Conservation (phyloP, 1,284 basidiomycete species). For the Sphagnurus paluster region DNA sequence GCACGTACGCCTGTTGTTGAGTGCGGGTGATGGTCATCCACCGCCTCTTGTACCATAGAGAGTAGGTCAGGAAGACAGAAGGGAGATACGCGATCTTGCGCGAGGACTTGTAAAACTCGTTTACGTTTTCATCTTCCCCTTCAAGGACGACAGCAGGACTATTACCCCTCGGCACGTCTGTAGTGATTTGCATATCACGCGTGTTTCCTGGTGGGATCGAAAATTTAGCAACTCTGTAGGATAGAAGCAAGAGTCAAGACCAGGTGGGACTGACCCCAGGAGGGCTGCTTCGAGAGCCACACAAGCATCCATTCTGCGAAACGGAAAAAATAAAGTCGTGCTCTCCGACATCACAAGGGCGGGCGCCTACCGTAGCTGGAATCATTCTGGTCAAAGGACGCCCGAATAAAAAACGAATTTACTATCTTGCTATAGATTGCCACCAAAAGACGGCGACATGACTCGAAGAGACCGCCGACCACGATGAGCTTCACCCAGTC, state of each 20-base stretch:
- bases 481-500: slow-evolving; percentile 67
- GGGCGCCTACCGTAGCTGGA: slow-evolving; percentile 49
- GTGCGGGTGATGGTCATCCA: slow-evolving; percentile 47
- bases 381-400: slow-evolving; percentile 60
- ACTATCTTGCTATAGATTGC: slow-evolving; percentile 44
- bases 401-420: slow-evolving; percentile 62
- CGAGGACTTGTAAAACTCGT: slow-evolving; percentile 22
- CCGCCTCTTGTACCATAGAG: slow-evolving; percentile 49
- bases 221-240: no score
- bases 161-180: slow-evolving; percentile 37
- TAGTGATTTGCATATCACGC: slow-evolving; percentile 53
- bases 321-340: neutral
- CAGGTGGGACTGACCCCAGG: slow-evolving; percentile 36
- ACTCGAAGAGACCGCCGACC: slow-evolving; percentile 62
- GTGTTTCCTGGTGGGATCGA: slow-evolving; percentile 37
- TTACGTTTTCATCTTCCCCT: slow-evolving; percentile 37
- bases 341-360: neutral
- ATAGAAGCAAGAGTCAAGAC: neutral
- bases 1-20: slow-evolving; percentile 30
- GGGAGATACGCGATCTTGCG: slow-evolving; percentile 51
- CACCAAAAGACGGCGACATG: slow-evolving; percentile 45
- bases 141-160: slow-evolving; percentile 31
- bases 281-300: slow-evolving; percentile 57
- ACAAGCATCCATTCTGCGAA: slow-evolving; percentile 57
- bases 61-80: slow-evolving; percentile 40